Evolutionary conservation across 1,284 basidiomycete genomes (phyloP).

Genomic region (Ceratobasidium sp.): DNA sequence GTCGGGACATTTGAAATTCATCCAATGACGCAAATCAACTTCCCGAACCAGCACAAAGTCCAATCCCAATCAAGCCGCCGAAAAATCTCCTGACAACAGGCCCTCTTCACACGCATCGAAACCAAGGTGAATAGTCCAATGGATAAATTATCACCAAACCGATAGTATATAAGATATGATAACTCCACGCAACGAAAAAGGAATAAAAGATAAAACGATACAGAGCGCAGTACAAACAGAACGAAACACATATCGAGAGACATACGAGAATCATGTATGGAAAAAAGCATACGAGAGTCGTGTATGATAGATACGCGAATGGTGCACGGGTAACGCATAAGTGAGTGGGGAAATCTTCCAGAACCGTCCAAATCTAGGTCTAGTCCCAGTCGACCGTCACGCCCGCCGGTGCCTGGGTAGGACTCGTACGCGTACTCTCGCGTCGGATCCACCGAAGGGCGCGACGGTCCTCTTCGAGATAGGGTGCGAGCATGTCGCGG

Average conservation of each 20-base stretch:
- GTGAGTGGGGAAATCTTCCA: background rate
- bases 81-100: background rate
- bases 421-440: constrained; percentile 51
- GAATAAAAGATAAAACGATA: background rate
- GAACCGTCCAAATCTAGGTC: constrained; percentile 11
- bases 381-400: constrained; percentile 78
- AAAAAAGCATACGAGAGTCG: too few species aligned
- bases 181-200: background rate
- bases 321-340: too few species aligned
- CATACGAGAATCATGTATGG: background rate
- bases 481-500: constrained; percentile 71
- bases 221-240: background rate
- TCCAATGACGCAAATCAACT: too few species aligned
- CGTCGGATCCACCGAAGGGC: constrained; percentile 82
- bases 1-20: background rate
- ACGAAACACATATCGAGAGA: background rate
- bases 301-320: too few species aligned
- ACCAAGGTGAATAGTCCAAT: too few species aligned
- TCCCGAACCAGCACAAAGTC: background rate
- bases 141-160: background rate
- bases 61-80: background rate
- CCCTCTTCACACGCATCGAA: too few species aligned
- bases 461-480: constrained; percentile 78
- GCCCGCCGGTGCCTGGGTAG: constrained; percentile 55
- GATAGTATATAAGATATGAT: background rate